phyloP scores from a whole-genome alignment of 2,329 filamentous ascomycete species.

The Ophiostoma populinum region DNA sequence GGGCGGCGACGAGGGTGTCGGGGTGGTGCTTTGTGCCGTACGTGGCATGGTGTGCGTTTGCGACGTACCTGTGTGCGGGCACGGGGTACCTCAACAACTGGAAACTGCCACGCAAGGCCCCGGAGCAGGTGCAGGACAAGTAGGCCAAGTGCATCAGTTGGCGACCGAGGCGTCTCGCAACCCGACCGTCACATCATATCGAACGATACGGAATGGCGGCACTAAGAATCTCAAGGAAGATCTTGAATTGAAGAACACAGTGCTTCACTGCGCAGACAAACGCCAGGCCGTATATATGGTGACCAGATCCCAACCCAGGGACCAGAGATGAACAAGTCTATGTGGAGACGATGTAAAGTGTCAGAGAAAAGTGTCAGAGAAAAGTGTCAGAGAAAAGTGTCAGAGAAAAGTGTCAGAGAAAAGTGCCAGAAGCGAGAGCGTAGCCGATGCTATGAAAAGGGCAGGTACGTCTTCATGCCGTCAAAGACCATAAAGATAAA shows the following conservation, averaged over 20 bases:
- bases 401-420: not conserved
- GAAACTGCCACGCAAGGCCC: conserved; percentile 26
- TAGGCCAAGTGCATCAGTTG: not conserved
- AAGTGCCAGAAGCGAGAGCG: not conserved
- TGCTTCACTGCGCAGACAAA: too few species aligned
- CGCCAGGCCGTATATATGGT: too few species aligned
- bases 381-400: too few species aligned
- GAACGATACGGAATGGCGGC: too few species aligned
- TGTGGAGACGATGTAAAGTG: too few species aligned
- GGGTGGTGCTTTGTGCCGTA: conserved; percentile 68
- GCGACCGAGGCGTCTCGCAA: too few species aligned
- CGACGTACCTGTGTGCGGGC: conserved; percentile 64
- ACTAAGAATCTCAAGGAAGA: too few species aligned
- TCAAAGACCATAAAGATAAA: conserved; percentile 97
- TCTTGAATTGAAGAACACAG: too few species aligned
- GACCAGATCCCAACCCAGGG: too few species aligned
- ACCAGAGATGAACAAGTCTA: too few species aligned
- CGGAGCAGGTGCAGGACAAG: conserved; percentile 12
- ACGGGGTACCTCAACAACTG: conserved; percentile 53
- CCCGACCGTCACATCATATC: too few species aligned
- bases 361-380: too few species aligned
- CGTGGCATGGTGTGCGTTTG: conserved; percentile 71
- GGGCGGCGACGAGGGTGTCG: conserved; percentile 26
- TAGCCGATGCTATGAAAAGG: conserved; percentile 20
- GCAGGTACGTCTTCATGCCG: conserved; percentile 55